A percentile compares a stretch with the other conserved stretches of the same genome.
Evolutionary conservation across 2,329 filamentous ascomycete species (phyloP).

Genomic region (Thielaviopsis populi): DNA sequence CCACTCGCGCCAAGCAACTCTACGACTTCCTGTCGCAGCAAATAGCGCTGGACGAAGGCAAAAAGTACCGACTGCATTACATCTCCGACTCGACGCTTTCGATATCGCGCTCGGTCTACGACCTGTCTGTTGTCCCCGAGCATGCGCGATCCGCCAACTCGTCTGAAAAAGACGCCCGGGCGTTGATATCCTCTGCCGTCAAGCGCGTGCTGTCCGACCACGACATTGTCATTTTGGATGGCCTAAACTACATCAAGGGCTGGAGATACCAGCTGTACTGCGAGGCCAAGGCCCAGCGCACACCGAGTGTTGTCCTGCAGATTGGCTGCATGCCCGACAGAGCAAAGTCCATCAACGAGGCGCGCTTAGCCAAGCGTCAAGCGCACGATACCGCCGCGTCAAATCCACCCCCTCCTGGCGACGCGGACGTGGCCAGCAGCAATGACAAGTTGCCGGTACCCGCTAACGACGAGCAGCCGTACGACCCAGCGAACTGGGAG

Average conservation of each 20-base stretch:
- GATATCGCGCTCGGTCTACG: conserved; percentile 56
- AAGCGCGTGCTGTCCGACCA: conserved; percentile 58
- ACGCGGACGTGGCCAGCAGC: neutral
- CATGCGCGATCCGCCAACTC: conserved; percentile 56
- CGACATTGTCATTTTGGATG: conserved; percentile 67
- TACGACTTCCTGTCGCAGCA: conserved; percentile 46
- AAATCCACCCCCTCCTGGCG: neutral
- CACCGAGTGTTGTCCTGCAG: conserved; percentile 59
- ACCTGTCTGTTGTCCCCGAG: conserved; percentile 38
- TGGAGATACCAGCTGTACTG: conserved; percentile 78
- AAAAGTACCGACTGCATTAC: conserved; percentile 52
- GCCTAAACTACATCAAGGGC: conserved; percentile 78
- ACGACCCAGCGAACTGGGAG: conserved; percentile 50
- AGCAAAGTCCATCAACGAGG: conserved; percentile 44
- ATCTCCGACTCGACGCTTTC: conserved; percentile 59
- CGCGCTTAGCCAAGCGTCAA: conserved; percentile 27
- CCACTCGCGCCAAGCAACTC: conserved; percentile 50
- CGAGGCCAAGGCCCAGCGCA: conserved; percentile 66
- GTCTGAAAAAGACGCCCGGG: conserved; percentile 68
- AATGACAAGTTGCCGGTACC: conserved; percentile 16
- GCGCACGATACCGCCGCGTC: neutral
- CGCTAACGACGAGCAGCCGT: conserved; percentile 27
- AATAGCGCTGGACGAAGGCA: conserved; percentile 28
- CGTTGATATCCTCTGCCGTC: conserved; percentile 59
- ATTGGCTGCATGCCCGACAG: conserved; percentile 41